These are phyloP conservation scores for Diplotaxis tenuifolia DNA, from an alignment of 345 rosid species.

Conservation along the genomic window DNA sequence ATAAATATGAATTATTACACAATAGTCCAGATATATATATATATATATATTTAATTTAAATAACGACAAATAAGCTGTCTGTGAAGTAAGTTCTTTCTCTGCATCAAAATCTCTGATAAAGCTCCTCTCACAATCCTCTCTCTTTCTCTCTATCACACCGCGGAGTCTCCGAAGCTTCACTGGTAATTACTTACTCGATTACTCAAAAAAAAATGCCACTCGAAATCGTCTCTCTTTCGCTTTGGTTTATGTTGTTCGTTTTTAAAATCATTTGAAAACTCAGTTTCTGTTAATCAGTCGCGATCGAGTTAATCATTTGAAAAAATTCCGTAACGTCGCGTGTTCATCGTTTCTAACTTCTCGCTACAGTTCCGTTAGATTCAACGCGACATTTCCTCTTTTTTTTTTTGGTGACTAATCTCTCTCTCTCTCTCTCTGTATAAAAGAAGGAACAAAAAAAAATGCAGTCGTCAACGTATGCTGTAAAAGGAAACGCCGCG, in stretches of 20 bases:
- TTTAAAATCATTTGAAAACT: neutral
- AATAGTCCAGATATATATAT: slow-evolving; percentile 3
- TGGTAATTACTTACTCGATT: slow-evolving; percentile 1
- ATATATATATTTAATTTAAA: neutral
- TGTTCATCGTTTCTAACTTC: slow-evolving; percentile 12
- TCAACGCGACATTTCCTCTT: slow-evolving; percentile 2
- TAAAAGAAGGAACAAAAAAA: slow-evolving; percentile 12
- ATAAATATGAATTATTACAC: slow-evolving; percentile 19
- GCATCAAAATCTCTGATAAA: slow-evolving; percentile 24
- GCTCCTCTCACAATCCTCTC: slow-evolving; percentile 2
- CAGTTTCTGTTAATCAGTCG: slow-evolving; percentile 3
- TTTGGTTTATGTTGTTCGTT: neutral
- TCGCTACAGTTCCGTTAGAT: neutral
- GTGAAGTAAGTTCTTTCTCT: slow-evolving; percentile 4
- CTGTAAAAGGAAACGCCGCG: neutral
- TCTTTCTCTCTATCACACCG: slow-evolving; percentile 26
- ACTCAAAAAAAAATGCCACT: no score
- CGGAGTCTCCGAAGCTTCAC: slow-evolving; percentile 52
- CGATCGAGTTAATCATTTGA: no score
- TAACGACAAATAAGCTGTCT: slow-evolving; percentile 22
- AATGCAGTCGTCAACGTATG: neutral
- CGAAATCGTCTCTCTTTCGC: slow-evolving; percentile 13
- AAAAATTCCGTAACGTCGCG: neutral
- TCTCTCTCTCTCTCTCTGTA: slow-evolving; percentile 25
- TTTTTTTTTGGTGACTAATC: slow-evolving; percentile 9